Evolutionary conservation across 1,139 yeast species (phyloP), one percentile per base, ranked within the genome.

Genomic region (Saccharomyces hybrid): DNA sequence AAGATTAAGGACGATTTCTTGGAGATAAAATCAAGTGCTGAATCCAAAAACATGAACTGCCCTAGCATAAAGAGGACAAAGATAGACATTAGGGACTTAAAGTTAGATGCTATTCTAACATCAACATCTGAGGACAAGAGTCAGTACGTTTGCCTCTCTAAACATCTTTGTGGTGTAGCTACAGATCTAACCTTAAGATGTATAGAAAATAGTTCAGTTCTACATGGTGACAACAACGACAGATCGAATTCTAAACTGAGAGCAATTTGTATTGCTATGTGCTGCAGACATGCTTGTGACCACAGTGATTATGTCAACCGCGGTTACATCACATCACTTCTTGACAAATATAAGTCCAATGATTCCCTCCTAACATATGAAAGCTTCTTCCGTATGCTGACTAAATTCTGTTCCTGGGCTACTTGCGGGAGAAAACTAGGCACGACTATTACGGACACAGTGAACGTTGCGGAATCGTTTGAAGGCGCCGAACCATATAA

Each of bases 131-230:
- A 62, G 0, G 60, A 61, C 8, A 9, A 38, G 13, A 38, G 5
- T 5, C 60, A 60, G 2, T 69, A 79, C 41, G 83, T 85, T 11
- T 88, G 84, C 2, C 81, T 89, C 2, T 88, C 96, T 2, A 90
- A 90, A 68, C 97, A 90, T 71, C 72, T 90, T 48, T 90, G 97
- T 72, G 97, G 97, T 6, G 95, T 87, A 5, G 97, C 97, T 1
- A 90, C 97, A 0, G 97, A 90, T 67, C 73, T 90, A 51, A 86
- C 97, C 0, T 70, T 90, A 42, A 77, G 83, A 61, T 86, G 90
- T 73, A 67, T 88, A 1, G 59, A 77, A 31, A 83, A 82, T 56
- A 78, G 81, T 26, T 51, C 61, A 5, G 28, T 53, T 3, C 52
- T 62, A 13, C 56, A 58, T 5, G 47, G 42, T 11, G 42, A 16